phyloP scores from a whole-genome alignment of 257 asterid species.

The Schizonepeta tenuifolia region DNA sequence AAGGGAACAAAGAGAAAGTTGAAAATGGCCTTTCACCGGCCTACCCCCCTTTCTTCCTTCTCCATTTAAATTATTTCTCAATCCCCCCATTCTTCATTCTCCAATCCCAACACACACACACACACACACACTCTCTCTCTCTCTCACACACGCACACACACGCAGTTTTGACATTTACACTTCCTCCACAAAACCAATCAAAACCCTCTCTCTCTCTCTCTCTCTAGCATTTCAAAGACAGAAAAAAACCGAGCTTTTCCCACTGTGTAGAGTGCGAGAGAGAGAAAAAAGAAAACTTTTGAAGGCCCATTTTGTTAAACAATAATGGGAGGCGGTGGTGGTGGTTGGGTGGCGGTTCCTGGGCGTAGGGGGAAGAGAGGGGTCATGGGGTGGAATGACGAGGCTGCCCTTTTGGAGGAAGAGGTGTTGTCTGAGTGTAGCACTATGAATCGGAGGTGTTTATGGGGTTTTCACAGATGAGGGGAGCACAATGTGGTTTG shows the following conservation, averaged over 20 bases:
- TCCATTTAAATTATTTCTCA: constrained; percentile 24
- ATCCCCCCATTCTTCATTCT: constrained; percentile 30
- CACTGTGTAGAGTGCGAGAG: neutral
- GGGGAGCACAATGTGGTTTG: constrained; percentile 48
- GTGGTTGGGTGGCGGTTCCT: constrained; percentile 18
- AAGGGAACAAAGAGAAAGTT: constrained; percentile 58
- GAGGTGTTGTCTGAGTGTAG: constrained; percentile 43
- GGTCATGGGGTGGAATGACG: constrained; percentile 42
- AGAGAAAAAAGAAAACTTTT: neutral
- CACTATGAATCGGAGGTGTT: constrained; percentile 49
- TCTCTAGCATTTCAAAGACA: constrained; percentile 15
- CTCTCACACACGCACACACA: neutral
- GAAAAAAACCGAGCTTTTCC: neutral
- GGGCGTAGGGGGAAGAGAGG: constrained; percentile 28
- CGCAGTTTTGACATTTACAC: constrained; percentile 38
- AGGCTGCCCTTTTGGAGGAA: constrained; percentile 45
- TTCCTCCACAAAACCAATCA: constrained; percentile 33
- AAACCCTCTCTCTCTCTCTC: neutral
- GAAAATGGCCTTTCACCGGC: constrained; percentile 78
- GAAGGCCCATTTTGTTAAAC: constrained; percentile 12
- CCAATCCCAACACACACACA: constrained; percentile 42
- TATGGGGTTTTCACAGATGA: constrained; percentile 48
- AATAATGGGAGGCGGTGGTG: constrained; percentile 26
- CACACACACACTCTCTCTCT: neutral
- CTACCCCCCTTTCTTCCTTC: constrained; percentile 29